These are phyloP conservation scores for Posidonia australis DNA, from an alignment of 106 monocot genomes.

Conservation along the genomic window DNA sequence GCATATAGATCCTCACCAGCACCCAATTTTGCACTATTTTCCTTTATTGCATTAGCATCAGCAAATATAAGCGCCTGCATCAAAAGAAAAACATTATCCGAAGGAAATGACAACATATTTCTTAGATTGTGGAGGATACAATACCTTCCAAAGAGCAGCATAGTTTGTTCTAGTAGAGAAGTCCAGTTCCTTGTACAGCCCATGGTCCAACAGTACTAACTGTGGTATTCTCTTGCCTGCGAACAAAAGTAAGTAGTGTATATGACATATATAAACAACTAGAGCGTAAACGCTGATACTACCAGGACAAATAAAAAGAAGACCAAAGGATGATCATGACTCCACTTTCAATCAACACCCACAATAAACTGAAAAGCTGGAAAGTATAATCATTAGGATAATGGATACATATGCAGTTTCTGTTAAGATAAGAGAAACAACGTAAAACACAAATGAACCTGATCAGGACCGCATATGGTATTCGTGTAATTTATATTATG, in stretches of 20 bases:
- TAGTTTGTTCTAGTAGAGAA: conserved; percentile 64
- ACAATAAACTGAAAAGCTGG: no score
- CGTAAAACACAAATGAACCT: no score
- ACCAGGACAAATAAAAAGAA: background rate
- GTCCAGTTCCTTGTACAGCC: conserved; percentile 85
- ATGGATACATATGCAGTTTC: no score
- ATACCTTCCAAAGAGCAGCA: conserved; percentile 95
- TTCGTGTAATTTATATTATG: no score
- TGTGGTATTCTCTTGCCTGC: conserved; percentile 76
- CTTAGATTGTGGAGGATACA: background rate
- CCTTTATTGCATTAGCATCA: conserved; percentile 72
- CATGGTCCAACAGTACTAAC: conserved; percentile 90
- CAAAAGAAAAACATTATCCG: conserved; percentile 2
- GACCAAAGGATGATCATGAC: background rate
- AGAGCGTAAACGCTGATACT: background rate
- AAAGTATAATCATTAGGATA: no score
- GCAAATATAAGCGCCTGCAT: conserved; percentile 82
- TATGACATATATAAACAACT: background rate
- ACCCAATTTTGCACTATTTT: conserved; percentile 81
- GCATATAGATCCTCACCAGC: conserved; percentile 89
- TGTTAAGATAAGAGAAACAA: no score
- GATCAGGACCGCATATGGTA: no score
- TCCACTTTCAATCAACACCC: no score
- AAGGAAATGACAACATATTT: background rate
- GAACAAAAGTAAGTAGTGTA: background rate